These are phyloP conservation scores for Aspergillus candidus DNA, from an alignment of 2,329 filamentous ascomycete genomes.

Conservation along the genomic window DNA sequence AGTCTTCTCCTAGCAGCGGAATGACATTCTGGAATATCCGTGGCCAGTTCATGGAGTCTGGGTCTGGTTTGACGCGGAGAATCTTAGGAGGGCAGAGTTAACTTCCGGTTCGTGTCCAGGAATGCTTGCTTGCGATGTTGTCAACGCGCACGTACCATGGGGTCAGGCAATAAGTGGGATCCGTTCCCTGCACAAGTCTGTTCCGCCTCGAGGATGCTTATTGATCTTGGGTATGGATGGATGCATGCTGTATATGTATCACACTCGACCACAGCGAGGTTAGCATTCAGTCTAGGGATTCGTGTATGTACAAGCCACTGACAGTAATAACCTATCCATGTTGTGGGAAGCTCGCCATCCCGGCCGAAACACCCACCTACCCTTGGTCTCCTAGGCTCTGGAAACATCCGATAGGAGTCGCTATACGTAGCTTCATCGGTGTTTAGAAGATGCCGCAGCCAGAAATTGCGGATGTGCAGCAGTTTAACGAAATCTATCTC, in stretches of 20 bases:
- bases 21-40: conserved; percentile 18
- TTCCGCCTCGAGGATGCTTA: conserved; percentile 19
- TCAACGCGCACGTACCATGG: conserved; percentile 17
- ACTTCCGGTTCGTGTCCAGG: too few relatives aligned
- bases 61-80: conserved; percentile 16
- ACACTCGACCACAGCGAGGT: too few relatives aligned
- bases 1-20: conserved; percentile 5
- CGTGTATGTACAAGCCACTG: conserved; percentile 5
- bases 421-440: conserved; percentile 22
- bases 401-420: conserved; percentile 17
- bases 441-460: conserved; percentile 35
- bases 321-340: conserved; percentile 35
- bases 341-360: conserved; percentile 7
- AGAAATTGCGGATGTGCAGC: conserved; percentile 39
- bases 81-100: conserved; percentile 9
- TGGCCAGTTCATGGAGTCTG: conserved; percentile 23
- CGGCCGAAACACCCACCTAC: conserved; percentile 10
- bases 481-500: conserved; percentile 25
- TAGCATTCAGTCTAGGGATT: too few relatives aligned
- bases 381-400: conserved; percentile 14
- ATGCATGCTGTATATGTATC: conserved; percentile 26
- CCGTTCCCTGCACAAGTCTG: conserved; percentile 33
- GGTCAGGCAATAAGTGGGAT: conserved; percentile 17
- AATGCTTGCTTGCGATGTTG: too few relatives aligned
- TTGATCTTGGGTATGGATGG: conserved; percentile 26